Conservation (phyloP, 495 filamentous ascomycete species). For the Penicillium crystallinum region DNA sequence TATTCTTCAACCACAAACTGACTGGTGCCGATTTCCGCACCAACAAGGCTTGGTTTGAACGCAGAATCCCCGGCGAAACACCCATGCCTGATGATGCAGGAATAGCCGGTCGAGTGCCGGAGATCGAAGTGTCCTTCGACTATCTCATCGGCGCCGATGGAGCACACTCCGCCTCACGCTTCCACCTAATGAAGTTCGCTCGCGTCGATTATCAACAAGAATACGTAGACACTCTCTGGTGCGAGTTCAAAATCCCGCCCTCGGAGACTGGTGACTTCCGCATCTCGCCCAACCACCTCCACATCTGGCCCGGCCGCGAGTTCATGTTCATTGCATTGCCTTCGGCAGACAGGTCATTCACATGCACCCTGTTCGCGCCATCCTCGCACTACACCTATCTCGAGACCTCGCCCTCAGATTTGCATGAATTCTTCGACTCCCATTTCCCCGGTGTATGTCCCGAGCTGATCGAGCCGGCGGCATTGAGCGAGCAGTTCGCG, state of each 20-base stretch:
- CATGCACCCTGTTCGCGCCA: conserved; percentile 88
- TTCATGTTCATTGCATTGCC: conserved; percentile 99
- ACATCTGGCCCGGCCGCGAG: conserved; percentile 91
- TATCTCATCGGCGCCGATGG: conserved; percentile 94
- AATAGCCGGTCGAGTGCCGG: conserved; percentile 35
- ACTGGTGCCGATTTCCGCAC: conserved; percentile 75
- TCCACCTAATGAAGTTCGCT: conserved; percentile 89
- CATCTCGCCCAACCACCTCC: conserved; percentile 85
- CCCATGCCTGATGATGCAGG: conserved; percentile 25
- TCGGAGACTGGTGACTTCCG: conserved; percentile 54
- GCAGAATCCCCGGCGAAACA: conserved; percentile 29
- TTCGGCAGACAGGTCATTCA: conserved; percentile 82
- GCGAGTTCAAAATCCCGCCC: conserved; percentile 82
- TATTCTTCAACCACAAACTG: conserved; percentile 90
- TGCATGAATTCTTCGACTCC: conserved; percentile 68
- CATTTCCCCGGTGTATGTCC: conserved; percentile 85
- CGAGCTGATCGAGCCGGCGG: conserved; percentile 63
- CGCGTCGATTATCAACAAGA: conserved; percentile 88
- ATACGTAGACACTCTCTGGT: conserved; percentile 97
- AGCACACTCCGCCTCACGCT: conserved; percentile 83
- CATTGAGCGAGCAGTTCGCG: conserved; percentile 65
- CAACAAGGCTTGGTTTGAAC: conserved; percentile 85
- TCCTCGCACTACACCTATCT: conserved; percentile 48
- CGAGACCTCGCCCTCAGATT: conserved; percentile 46
- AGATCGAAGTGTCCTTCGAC: conserved; percentile 80